A percentile compares a stretch with the other conserved stretches of the same genome.
phyloP scores from a whole-genome alignment of 2,329 filamentous ascomycete genomes.

The Davidsoniella virescens region DNA sequence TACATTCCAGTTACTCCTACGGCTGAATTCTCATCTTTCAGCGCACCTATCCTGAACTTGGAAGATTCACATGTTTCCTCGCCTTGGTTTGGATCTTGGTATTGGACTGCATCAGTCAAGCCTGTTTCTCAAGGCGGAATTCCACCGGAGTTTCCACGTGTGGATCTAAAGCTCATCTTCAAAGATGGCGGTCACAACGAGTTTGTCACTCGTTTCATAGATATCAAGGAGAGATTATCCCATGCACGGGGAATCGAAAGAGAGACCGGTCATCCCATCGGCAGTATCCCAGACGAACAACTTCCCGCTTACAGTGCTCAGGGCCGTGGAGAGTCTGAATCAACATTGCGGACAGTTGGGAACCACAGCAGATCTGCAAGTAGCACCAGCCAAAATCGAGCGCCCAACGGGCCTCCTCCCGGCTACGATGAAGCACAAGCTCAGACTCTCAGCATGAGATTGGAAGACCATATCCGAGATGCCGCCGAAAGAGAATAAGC shows the following conservation, averaged over 20 bases:
- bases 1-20: constrained; percentile 65
- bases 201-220: constrained; percentile 68
- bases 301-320: constrained; percentile 54
- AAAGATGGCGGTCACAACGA: constrained; percentile 92
- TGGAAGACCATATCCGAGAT: constrained; percentile 57
- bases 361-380: constrained; percentile 20
- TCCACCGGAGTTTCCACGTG: constrained; percentile 50
- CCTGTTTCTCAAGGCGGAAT: constrained; percentile 75
- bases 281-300: constrained; percentile 65
- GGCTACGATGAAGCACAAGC: constrained; percentile 83
- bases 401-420: constrained; percentile 64
- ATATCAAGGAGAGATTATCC: constrained; percentile 66
- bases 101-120: constrained; percentile 66
- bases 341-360: constrained; percentile 16
- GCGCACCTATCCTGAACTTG: constrained; percentile 71
- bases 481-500: constrained; percentile 47
- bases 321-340: constrained; percentile 12
- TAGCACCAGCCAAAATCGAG: constrained; percentile 21
- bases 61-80: constrained; percentile 74
- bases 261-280: constrained; percentile 44
- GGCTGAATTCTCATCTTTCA: constrained; percentile 66
- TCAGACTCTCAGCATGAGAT: constrained; percentile 40
- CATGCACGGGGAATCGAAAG: constrained; percentile 64
- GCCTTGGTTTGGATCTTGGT: constrained; percentile 85
- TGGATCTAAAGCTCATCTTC: constrained; percentile 77